These are phyloP conservation scores for Rhizopus sp. DNA, from an alignment of 371 early-diverging fungal species.

Conservation along the genomic window DNA sequence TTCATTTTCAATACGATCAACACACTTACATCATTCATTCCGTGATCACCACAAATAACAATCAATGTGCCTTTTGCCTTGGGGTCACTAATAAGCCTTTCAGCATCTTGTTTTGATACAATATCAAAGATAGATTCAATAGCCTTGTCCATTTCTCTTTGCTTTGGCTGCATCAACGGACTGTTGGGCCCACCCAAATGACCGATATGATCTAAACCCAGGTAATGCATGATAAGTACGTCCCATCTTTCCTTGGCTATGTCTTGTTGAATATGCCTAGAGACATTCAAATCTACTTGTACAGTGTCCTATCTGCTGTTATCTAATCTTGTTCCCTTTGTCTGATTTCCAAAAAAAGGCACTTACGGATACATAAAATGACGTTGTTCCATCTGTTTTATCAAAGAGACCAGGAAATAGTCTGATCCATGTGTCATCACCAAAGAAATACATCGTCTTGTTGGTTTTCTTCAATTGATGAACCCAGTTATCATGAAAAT, in stretches of 20 bases:
- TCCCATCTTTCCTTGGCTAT: conserved; percentile 74
- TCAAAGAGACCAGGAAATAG: conserved; percentile 76
- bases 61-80: conserved; percentile 76
- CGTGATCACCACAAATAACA: conserved; percentile 98
- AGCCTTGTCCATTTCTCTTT: conserved; percentile 77
- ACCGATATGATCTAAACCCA: conserved; percentile 96
- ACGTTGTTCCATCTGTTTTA: conserved; percentile 75
- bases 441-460: conserved; percentile 78
- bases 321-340: not conserved
- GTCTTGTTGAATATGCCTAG: conserved; percentile 72
- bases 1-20: not conserved
- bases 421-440: conserved; percentile 96
- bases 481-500: conserved; percentile 75
- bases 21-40: conserved; percentile 86
- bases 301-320: conserved; percentile 62
- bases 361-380: conserved; percentile 74
- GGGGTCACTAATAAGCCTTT: conserved; percentile 30
- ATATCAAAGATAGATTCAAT: conserved; percentile 57
- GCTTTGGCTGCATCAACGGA: conserved; percentile 76
- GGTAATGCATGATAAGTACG: conserved; percentile 85
- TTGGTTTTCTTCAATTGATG: conserved; percentile 62
- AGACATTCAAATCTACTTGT: conserved; percentile 80
- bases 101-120: conserved; percentile 46
- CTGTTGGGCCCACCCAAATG: conserved; percentile 88
- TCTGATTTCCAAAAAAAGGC: not conserved